Base-by-base conservation (phyloP, 2,329 filamentous ascomycete species). In the Monosporascus cannonballus region DNA sequence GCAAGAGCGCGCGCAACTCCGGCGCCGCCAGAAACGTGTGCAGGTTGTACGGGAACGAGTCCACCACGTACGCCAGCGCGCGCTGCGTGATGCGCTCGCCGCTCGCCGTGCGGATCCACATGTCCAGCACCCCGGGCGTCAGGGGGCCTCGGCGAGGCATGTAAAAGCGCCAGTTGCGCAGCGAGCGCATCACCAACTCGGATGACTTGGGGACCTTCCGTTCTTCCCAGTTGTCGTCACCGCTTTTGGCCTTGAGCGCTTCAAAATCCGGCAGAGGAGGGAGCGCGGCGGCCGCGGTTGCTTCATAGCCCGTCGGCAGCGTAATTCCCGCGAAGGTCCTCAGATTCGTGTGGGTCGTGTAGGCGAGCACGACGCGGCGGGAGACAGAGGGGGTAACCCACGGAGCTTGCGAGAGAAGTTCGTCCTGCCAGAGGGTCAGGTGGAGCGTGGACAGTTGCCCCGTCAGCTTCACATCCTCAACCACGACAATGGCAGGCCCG, bases 31-130 rank as follows among this genome's bases (percentile, higher is more conserved):
- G 38, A 25, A 50, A 61, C 1, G 52, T 64, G 65, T 86, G 78
- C 38, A 86, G 65, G 48, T 83, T 76, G 67, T 80, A 79, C 8
- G 84, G 84, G 58, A 85, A 88, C 69, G 81, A 81, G 65, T 89
- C 86, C 30, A 74, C 73, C 11, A 87, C 69, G 59, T 79, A 86
- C 0, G 80, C 81, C 4, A 88, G 67, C 4, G 74, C 73, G 6
- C 74, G 76, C 60, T 86, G 78, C 3, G 79, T 86, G 71, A 85
- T 87, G 46, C 71, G 76, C 51, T 76, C 75, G 0, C 76, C 74
- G n/a, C 79, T 79, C 6, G 71, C 66, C 51, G 85, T 76, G 39
- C 77, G 73, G 6, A 85, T 69, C 84, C 84, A 89, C 67, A 87
- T 77, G 61, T 88, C 85, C 4, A 79, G 71, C 27, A 72, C 64